phyloP scores from a whole-genome alignment of 1,284 basidiomycete genomes.

The Exobasidium cylindrosporum region DNA sequence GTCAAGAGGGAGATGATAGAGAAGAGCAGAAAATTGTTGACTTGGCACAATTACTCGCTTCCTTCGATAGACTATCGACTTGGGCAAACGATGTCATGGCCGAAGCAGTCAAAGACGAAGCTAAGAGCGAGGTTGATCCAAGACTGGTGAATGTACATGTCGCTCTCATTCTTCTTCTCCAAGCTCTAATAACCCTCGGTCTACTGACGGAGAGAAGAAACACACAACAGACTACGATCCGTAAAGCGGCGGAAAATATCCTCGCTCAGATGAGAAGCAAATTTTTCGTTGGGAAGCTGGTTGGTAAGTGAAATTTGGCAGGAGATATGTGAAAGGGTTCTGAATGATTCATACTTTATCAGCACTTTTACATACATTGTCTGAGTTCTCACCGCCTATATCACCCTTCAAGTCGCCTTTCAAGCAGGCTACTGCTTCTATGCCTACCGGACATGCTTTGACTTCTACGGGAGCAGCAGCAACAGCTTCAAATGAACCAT shows the following conservation, averaged over 20 bases:
- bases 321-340: no score
- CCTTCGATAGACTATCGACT: slow-evolving; percentile 19
- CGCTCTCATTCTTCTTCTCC: slow-evolving; percentile 27
- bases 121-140: slow-evolving; percentile 24
- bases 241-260: neutral
- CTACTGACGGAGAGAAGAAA: slow-evolving; percentile 24
- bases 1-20: neutral
- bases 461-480: slow-evolving; percentile 27
- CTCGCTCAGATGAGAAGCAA: neutral
- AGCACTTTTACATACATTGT: slow-evolving; percentile 26
- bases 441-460: slow-evolving; percentile 30
- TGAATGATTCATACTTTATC: no score
- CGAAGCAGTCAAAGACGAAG: slow-evolving; percentile 20
- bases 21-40: neutral
- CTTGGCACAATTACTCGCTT: slow-evolving; percentile 11
- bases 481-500: slow-evolving; percentile 6
- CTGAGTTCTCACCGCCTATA: slow-evolving; percentile 30
- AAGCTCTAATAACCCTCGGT: slow-evolving; percentile 29
- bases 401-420: slow-evolving; percentile 30
- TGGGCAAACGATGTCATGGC: slow-evolving; percentile 29
- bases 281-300: neutral
- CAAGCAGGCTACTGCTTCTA: neutral
- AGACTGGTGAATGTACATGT: slow-evolving; percentile 29
- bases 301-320: no score
- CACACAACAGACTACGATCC: slow-evolving; percentile 11